phyloP scores from a whole-genome alignment of 352 stramenopile genomes.

The Thalassiosira hispida region DNA sequence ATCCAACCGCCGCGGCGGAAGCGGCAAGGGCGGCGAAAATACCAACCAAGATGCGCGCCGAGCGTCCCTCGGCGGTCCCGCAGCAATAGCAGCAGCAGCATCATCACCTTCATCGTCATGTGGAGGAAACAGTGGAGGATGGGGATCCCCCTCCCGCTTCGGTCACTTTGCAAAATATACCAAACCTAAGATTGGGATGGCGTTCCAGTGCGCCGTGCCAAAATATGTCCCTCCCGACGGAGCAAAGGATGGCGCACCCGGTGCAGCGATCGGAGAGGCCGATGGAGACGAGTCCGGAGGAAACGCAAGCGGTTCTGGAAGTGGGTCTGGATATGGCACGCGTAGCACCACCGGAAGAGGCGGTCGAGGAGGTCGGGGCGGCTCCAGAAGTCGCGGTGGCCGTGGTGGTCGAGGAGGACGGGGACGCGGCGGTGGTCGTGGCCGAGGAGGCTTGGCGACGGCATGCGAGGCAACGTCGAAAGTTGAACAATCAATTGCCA shows the following conservation, averaged over 20 bases:
- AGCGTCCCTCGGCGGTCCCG: background rate
- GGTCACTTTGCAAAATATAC: slow-evolving; percentile 60
- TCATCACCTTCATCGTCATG: background rate
- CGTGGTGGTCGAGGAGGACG: slow-evolving; percentile 7
- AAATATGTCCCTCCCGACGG: slow-evolving; percentile 38
- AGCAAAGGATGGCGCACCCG: background rate
- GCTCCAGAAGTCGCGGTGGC: background rate
- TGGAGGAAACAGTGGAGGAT: slow-evolving; percentile 4
- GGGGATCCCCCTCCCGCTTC: slow-evolving; percentile 32
- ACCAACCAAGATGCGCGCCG: background rate
- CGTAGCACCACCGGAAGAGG: background rate
- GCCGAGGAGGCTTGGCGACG: background rate
- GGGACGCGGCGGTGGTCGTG: background rate
- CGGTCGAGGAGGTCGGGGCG: slow-evolving; percentile 8
- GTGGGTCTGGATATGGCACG: background rate
- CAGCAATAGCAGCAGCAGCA: slow-evolving; percentile 6
- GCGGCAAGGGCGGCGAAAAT: background rate
- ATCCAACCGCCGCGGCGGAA: background rate
- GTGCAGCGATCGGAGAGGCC: background rate
- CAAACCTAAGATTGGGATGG: slow-evolving; percentile 53
- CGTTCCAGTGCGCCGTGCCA: slow-evolving; percentile 54
- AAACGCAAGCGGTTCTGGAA: slow-evolving; percentile 9
- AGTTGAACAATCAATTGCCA: slow-evolving; percentile 22
- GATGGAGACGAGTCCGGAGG: slow-evolving; percentile 20
- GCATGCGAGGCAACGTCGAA: background rate